Evolutionary conservation across 116 monocot genomes (phyloP).

Genomic region (Iris pallida): DNA sequence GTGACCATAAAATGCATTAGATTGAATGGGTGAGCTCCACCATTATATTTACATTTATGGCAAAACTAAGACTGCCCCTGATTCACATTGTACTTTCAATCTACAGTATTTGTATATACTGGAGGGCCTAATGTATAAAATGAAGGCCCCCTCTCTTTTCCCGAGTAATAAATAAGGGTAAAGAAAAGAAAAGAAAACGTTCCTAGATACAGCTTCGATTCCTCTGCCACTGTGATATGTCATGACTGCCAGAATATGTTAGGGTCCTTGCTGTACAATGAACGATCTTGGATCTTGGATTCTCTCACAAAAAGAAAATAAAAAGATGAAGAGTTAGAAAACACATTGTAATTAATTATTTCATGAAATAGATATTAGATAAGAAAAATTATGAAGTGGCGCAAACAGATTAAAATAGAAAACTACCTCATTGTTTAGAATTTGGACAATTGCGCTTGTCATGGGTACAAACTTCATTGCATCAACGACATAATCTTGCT

Average conservation of each 20-base stretch:
- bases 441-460: no score
- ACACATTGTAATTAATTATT: no score
- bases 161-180: constrained; percentile 4
- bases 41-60: constrained; percentile 48
- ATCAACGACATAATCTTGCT: no score
- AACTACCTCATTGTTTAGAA: no score
- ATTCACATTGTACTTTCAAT: constrained; percentile 4
- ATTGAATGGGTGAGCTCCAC: constrained; percentile 34
- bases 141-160: constrained; percentile 18
- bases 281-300: constrained; percentile 98
- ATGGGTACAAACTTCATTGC: no score
- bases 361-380: no score
- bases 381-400: no score
- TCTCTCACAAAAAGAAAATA: no score
- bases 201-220: constrained; percentile 6
- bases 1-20: background rate
- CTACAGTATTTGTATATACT: constrained; percentile 13
- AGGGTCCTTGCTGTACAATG: constrained; percentile 90
- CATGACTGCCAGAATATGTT: constrained; percentile 86
- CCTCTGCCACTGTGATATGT: constrained; percentile 19
- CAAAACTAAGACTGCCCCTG: constrained; percentile 26
- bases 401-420: no score
- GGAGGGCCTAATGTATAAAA: constrained; percentile 37
- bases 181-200: background rate
- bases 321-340: no score